Conservation (phyloP, 2,329 filamentous ascomycete species). For the Catunica adiposa region DNA sequence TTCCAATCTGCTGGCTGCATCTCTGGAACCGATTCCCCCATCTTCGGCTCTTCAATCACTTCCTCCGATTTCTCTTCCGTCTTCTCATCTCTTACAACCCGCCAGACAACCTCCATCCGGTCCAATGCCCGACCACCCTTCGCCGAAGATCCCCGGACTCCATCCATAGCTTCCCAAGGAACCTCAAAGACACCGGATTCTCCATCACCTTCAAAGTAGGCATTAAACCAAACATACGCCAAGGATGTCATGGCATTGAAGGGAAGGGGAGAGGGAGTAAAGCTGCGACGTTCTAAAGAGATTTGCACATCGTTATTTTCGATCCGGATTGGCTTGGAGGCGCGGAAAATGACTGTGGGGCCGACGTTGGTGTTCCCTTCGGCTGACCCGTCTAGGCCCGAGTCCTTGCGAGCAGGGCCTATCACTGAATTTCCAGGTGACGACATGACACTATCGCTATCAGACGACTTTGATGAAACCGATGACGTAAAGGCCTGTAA, state of each 20-base stretch:
- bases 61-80: slow-evolving; percentile 14
- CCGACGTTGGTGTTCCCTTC: slow-evolving; percentile 39
- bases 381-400: slow-evolving; percentile 11
- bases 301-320: slow-evolving; percentile 80
- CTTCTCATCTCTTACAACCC: slow-evolving; percentile 20
- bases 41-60: slow-evolving; percentile 41
- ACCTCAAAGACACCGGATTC: slow-evolving; percentile 47
- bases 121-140: slow-evolving; percentile 77
- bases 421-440: slow-evolving; percentile 9
- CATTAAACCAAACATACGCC: slow-evolving; percentile 94
- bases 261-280: slow-evolving; percentile 57
- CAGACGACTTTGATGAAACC: slow-evolving; percentile 11
- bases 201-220: slow-evolving; percentile 62
- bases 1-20: slow-evolving; percentile 59
- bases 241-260: slow-evolving; percentile 84
- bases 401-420: slow-evolving; percentile 5
- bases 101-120: slow-evolving; percentile 73
- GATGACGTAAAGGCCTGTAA: slow-evolving; percentile 14
- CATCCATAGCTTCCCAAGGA: slow-evolving; percentile 61
- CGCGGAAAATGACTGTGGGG: slow-evolving; percentile 63
- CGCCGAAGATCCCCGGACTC: slow-evolving; percentile 73
- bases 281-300: slow-evolving; percentile 72
- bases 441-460: slow-evolving; percentile 11
- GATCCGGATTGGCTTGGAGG: slow-evolving; percentile 49
- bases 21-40: slow-evolving; percentile 54